Conservation (phyloP, 495 filamentous ascomycete genomes). For the Cryomyces antarcticus region DNA sequence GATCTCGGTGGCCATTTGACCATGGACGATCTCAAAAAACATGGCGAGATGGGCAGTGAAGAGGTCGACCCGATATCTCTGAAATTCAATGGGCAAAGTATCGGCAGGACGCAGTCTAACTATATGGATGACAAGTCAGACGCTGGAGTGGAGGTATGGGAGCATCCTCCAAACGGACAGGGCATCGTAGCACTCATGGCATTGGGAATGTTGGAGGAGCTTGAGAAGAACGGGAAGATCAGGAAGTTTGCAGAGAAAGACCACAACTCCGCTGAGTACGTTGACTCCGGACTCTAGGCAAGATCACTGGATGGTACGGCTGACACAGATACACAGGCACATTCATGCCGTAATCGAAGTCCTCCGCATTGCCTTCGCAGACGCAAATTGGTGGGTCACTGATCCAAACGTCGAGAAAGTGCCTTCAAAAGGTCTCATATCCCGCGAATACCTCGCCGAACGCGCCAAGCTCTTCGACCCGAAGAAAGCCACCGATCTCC, state of each 20-base stretch:
- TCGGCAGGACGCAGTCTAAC: conserved; percentile 21
- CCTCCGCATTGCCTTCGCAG: conserved; percentile 82
- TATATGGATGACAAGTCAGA: conserved; percentile 18
- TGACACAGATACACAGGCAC: conserved; percentile 26
- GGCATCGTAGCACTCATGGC: conserved; percentile 91
- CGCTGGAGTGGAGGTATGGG: conserved; percentile 66
- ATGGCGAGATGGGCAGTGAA: conserved; percentile 55
- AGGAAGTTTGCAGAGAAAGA: conserved; percentile 42
- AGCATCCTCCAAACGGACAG: conserved; percentile 95
- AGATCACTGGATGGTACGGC: neutral
- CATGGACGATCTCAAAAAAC: conserved; percentile 58
- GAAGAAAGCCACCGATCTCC: conserved; percentile 29
- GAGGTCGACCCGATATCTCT: conserved; percentile 64
- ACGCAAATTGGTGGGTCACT: conserved; percentile 73
- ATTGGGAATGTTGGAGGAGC: conserved; percentile 68
- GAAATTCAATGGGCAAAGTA: conserved; percentile 49
- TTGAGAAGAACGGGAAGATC: conserved; percentile 54
- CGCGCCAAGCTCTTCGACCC: conserved; percentile 54
- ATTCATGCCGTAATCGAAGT: conserved; percentile 80
- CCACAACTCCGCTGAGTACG: conserved; percentile 42
- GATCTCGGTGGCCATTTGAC: conserved; percentile 60
- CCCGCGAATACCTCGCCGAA: conserved; percentile 38
- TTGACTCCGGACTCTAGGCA: neutral
- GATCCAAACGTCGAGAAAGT: conserved; percentile 53
- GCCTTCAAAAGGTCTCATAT: conserved; percentile 41